Conservation (phyloP, 352 stramenopile species). For the Peronospora destructor region DNA sequence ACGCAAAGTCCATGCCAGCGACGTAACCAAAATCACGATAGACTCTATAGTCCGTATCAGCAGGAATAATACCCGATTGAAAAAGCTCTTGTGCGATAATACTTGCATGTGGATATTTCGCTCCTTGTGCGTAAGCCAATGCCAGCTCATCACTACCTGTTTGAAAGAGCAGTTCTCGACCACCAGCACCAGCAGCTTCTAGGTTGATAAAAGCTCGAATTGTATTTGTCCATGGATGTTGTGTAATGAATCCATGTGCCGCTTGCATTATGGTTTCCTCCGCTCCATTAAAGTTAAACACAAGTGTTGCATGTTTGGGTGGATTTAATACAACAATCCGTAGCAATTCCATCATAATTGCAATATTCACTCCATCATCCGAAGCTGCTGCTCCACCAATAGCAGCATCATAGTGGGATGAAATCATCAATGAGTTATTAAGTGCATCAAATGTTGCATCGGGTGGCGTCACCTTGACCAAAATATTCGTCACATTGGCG, state of each 20-base stretch:
- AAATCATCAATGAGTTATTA: conserved; percentile 64
- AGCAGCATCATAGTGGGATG: conserved; percentile 71
- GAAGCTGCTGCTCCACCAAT: conserved; percentile 62
- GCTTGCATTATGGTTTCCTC: conserved; percentile 78
- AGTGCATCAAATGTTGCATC: conserved; percentile 25
- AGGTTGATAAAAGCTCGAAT: conserved; percentile 78
- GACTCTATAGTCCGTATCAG: conserved; percentile 67
- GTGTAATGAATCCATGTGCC: conserved; percentile 73
- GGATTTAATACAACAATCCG: conserved; percentile 38
- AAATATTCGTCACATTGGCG: conserved; percentile 76
- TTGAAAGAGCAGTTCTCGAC: conserved; percentile 70
- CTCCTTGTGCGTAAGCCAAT: conserved; percentile 59
- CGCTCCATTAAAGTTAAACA: conserved; percentile 81
- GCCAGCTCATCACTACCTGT: conserved; percentile 69
- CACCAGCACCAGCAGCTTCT: conserved; percentile 63
- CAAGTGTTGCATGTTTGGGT: conserved; percentile 39
- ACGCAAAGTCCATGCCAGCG: conserved; percentile 82
- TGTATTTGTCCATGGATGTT: conserved; percentile 61
- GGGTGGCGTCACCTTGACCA: conserved; percentile 47
- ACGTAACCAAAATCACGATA: conserved; percentile 69
- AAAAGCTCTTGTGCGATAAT: conserved; percentile 78
- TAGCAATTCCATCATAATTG: conserved; percentile 74
- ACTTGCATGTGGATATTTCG: conserved; percentile 64
- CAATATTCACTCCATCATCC: conserved; percentile 77
- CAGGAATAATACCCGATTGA: conserved; percentile 61